Evolutionary conservation across 495 filamentous ascomycete species (phyloP), one percentile per base, ranked within the genome.

Genomic region (Rhizodiscina lignyota): DNA sequence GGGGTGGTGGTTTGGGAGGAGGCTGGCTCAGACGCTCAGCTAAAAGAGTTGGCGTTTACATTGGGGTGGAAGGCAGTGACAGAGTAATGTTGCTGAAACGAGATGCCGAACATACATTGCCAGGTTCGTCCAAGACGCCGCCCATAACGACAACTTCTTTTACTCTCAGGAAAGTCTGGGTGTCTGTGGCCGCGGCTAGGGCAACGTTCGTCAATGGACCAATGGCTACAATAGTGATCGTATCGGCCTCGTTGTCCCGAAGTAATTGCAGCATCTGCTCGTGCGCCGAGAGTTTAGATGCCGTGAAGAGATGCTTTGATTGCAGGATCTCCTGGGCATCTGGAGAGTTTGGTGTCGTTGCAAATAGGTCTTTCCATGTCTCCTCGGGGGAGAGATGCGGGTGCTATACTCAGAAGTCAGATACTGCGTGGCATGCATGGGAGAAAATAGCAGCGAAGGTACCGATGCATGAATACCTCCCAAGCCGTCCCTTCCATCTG

Each of bases 111-210:
- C 59, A 48, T 51, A 74, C 71, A 58, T 99, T 99, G 34, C 89
- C 89, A 19, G 71, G 66, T 13, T 70, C 49, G 27, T 76, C 63
- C 30, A 96, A 68, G n/a, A 79, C 72, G 38, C 89, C 91, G 22
- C 87, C 89, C 89, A 99, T 99, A n/a, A 93, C 77, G 15, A 94
- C 74, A 2, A 99, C 72, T 51, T 92, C 79, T 51, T 91, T 92
- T 18, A 72, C 83, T 16, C 74, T 72, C 2, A 96, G 67, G 60
- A 99, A 93, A 3, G 83, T 76, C 48, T 81, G 75, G 2, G 83
- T 72, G 42, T 93, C 83, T 48, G 79, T 69, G 4, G 82, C 72
- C 20, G 89, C 84, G 10, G 89, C 89, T 27, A 86, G 54, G 8
- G 91, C 87, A 15, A 94, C 61, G 54, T 91, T 99, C 4, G 86